Percentiles rank a stretch among this genome's conserved stretches.
These are phyloP conservation scores for Penicillium crustosum DNA, from an alignment of 2,329 filamentous ascomycete species.

Conservation along the genomic window DNA sequence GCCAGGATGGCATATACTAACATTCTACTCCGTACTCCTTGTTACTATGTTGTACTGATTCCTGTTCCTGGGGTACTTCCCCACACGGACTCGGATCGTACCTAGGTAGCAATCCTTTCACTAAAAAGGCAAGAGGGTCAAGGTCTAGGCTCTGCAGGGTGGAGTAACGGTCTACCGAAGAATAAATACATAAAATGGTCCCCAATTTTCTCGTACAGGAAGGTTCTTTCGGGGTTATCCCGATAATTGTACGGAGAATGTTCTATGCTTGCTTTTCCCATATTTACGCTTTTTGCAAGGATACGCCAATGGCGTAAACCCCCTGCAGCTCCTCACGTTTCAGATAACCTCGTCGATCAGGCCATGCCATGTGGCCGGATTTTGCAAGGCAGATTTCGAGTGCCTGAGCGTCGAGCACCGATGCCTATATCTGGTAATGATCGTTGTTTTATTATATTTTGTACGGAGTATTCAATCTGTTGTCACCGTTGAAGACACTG, in stretches of 20 bases:
- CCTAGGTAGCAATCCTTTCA: neutral
- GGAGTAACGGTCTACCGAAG: neutral
- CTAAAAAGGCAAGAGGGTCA: neutral
- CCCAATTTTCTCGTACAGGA: neutral
- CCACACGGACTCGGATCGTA: neutral
- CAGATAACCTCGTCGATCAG: conserved; percentile 10
- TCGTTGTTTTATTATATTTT: neutral
- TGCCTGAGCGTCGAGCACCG: neutral
- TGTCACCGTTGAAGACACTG: neutral
- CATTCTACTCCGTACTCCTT: too few relatives aligned
- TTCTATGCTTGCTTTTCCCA: neutral
- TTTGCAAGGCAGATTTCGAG: conserved; percentile 9
- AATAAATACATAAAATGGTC: neutral
- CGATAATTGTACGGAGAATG: neutral
- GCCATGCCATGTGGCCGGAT: conserved; percentile 13
- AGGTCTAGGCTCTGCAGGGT: neutral
- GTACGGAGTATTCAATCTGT: neutral
- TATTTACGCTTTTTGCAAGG: neutral
- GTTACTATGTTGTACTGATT: neutral
- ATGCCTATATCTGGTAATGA: neutral
- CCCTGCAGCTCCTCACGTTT: conserved; percentile 4
- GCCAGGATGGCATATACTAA: neutral
- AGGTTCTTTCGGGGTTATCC: neutral
- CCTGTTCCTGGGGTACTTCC: neutral
- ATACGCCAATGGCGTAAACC: neutral